A percentile compares a stretch with the other conserved stretches of the same genome.
phyloP scores from a whole-genome alignment of 352 stramenopile genomes.

The Globisporangium cystogenes region DNA sequence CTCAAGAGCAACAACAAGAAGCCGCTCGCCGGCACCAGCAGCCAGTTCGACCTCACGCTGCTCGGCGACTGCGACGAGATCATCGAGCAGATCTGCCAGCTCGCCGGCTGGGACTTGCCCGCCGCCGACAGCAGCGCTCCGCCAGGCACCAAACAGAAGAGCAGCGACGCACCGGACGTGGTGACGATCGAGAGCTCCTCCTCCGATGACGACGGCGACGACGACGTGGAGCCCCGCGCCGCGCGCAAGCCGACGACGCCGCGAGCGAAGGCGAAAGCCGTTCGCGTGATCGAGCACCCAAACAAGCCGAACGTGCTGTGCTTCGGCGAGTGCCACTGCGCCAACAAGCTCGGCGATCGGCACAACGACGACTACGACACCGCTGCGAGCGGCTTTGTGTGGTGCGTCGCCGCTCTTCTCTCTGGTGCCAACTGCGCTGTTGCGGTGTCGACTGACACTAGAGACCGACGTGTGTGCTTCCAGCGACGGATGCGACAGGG shows the following conservation, averaged over 20 bases:
- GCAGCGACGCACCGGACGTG: background rate
- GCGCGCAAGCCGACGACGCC: conserved; percentile 1
- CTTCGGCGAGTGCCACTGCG: conserved; percentile 26
- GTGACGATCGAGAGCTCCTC: conserved; percentile 1
- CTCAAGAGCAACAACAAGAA: conserved; percentile 36
- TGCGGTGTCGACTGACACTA: background rate
- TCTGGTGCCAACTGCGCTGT: background rate
- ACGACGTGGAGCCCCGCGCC: conserved; percentile 3
- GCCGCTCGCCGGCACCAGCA: background rate
- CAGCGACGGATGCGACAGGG: conserved; percentile 8
- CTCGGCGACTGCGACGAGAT: conserved; percentile 79
- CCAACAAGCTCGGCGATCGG: conserved; percentile 11
- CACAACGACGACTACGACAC: conserved; percentile 11
- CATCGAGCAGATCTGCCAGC: conserved; percentile 55
- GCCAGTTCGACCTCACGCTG: conserved; percentile 75
- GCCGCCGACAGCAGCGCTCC: too few relatives aligned
- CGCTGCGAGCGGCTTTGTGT: conserved; percentile 11
- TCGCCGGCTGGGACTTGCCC: conserved; percentile 44
- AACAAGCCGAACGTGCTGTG: conserved; percentile 23
- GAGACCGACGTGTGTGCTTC: background rate
- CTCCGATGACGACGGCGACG: conserved; percentile 3
- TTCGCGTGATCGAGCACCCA: conserved; percentile 22
- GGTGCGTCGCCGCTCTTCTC: background rate
- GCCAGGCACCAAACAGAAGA: background rate
- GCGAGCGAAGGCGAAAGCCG: conserved; percentile 7